These are phyloP conservation scores for Diaporthe eres DNA, from an alignment of 2,329 filamentous ascomycete genomes.

Conservation along the genomic window DNA sequence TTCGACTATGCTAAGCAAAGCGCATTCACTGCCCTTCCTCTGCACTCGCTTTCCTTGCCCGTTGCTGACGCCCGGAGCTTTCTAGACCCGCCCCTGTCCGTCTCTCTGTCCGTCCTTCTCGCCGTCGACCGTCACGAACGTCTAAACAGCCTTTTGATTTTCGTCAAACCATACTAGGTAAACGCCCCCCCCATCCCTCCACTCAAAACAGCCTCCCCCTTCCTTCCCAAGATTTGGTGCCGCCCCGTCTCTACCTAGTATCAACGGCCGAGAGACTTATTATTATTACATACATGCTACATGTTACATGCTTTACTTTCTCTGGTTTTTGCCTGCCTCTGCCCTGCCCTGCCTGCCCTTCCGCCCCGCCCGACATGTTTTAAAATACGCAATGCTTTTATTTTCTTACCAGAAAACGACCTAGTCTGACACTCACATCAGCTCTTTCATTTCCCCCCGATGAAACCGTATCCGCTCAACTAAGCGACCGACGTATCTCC, in stretches of 20 bases:
- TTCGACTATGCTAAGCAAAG: slow-evolving; percentile 28
- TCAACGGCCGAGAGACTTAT: slow-evolving; percentile 30
- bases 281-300: slow-evolving; percentile 33
- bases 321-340: slow-evolving; percentile 29
- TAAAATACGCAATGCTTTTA: slow-evolving; percentile 31
- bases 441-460: slow-evolving; percentile 32
- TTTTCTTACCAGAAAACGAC: slow-evolving; percentile 29
- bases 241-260: not conserved
- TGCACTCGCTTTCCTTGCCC: slow-evolving; percentile 11
- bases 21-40: slow-evolving; percentile 12
- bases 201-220: slow-evolving; percentile 6
- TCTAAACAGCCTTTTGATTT: slow-evolving; percentile 26
- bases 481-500: slow-evolving; percentile 29
- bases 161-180: slow-evolving; percentile 38
- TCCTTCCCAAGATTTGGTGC: slow-evolving; percentile 17
- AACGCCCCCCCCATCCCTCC: slow-evolving; percentile 1
- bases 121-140: slow-evolving; percentile 27
- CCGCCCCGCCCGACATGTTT: slow-evolving; percentile 29
- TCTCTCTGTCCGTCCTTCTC: slow-evolving; percentile 20
- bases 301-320: slow-evolving; percentile 34
- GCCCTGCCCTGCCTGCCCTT: slow-evolving; percentile 30
- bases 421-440: slow-evolving; percentile 32
- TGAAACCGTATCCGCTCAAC: slow-evolving; percentile 31
- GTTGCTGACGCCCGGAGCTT: slow-evolving; percentile 24
- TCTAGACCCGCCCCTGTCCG: slow-evolving; percentile 21